Percentiles rank a stretch among this genome's conserved stretches.
Evolutionary conservation across 2,329 filamentous ascomycete species (phyloP).

Genomic region (Fusarium cicatricum): DNA sequence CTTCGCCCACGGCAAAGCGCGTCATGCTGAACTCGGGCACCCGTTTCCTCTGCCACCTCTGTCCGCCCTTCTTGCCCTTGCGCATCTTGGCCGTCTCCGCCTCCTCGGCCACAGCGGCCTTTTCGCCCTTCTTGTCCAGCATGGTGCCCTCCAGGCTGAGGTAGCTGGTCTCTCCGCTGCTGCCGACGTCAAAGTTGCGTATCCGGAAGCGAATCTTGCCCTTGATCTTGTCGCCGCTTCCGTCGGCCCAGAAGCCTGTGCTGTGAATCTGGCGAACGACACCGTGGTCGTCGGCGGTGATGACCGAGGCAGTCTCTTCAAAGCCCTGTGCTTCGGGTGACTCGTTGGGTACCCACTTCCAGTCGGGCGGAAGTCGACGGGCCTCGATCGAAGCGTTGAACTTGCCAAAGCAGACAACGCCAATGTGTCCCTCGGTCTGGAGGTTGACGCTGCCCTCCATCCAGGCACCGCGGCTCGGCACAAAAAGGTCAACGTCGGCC

Average conservation of each 20-base stretch:
- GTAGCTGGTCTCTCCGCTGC: slow-evolving; percentile 79
- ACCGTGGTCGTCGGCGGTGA: slow-evolving; percentile 59
- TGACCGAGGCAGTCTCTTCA: slow-evolving; percentile 53
- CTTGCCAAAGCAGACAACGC: slow-evolving; percentile 86
- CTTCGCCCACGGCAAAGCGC: slow-evolving; percentile 57
- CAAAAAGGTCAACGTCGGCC: slow-evolving; percentile 84
- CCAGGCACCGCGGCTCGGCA: slow-evolving; percentile 74
- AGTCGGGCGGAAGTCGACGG: slow-evolving; percentile 75
- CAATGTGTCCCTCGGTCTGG: slow-evolving; percentile 88
- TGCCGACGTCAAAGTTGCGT: slow-evolving; percentile 82
- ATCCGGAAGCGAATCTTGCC: slow-evolving; percentile 80
- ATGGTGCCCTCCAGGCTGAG: slow-evolving; percentile 90
- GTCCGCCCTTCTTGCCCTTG: slow-evolving; percentile 47
- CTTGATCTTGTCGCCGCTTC: slow-evolving; percentile 71
- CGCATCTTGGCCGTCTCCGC: slow-evolving; percentile 52
- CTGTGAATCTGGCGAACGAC: slow-evolving; percentile 61
- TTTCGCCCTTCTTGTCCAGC: slow-evolving; percentile 73
- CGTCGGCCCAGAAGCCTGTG: slow-evolving; percentile 80
- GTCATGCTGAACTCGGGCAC: slow-evolving; percentile 66
- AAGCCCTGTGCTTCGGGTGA: slow-evolving; percentile 50
- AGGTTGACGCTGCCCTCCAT: slow-evolving; percentile 86
- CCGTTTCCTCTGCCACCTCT: slow-evolving; percentile 45
- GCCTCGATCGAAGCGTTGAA: slow-evolving; percentile 91
- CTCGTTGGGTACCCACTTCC: slow-evolving; percentile 78
- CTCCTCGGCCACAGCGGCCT: slow-evolving; percentile 56